Conservation (phyloP, 106 monocot genomes). For the Platanthera guangdongensis region DNA sequence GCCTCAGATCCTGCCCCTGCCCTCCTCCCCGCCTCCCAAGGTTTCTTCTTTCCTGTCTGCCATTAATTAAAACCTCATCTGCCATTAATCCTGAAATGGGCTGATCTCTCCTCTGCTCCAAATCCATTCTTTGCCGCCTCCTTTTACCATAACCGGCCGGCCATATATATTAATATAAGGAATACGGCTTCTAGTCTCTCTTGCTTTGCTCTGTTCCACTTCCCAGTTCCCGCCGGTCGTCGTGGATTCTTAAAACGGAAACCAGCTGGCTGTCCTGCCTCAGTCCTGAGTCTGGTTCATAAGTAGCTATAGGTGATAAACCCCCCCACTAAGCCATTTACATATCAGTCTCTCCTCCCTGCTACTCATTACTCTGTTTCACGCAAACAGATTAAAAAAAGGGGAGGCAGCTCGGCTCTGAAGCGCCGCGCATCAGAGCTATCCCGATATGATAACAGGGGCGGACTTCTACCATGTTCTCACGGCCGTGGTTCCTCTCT, state of each 20-base stretch:
- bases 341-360: background rate
- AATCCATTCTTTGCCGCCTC: slow-evolving; percentile 2
- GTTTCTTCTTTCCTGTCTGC: slow-evolving; percentile 16
- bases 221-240: background rate
- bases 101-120: slow-evolving; percentile 8
- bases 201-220: background rate
- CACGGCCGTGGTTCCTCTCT: slow-evolving; percentile 42
- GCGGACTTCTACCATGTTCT: slow-evolving; percentile 43
- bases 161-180: background rate
- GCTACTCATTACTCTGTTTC: background rate
- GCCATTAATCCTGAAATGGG: slow-evolving; percentile 4
- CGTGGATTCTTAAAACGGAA: background rate
- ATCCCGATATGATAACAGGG: slow-evolving; percentile 27
- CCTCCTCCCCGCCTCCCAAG: background rate
- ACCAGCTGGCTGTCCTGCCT: background rate
- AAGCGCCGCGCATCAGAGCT: background rate
- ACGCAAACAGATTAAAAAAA: background rate
- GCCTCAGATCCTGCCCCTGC: slow-evolving; percentile 2
- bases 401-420: background rate
- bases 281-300: too few species aligned
- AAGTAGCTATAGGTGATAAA: too few species aligned
- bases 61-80: slow-evolving; percentile 7
- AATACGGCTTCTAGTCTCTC: too few species aligned
- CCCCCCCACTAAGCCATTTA: too few species aligned
- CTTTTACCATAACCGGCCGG: background rate